Evolutionary conservation across 108 stramenopile genomes (phyloP), one percentile per base, ranked within the genome.

Genomic region (Nitzschia palea): DNA sequence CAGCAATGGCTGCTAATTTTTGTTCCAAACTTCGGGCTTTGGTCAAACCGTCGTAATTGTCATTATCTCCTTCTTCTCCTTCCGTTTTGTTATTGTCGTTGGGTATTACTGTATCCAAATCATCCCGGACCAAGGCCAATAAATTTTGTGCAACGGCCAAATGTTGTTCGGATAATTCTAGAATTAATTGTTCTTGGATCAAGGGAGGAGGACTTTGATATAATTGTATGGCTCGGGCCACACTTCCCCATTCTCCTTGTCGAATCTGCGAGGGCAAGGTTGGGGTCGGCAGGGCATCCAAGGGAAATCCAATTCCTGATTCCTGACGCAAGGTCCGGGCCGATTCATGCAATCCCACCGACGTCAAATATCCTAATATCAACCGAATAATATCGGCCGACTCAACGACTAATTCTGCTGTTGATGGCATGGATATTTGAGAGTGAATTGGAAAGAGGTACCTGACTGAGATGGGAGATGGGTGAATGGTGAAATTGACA

Each of bases 161-260:
- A 35, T 23, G 60, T 10, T 27, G 42, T 47, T 74, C 73, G 0
- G 65, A 65, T 65, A 74, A 48, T 67, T 74, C 73, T 42, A 74
- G 40, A 65, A 74, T 74, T 36, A 74, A 28, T 53, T 74, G 73
- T 44, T 74, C 73, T 10, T 44, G 14, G 12, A 74, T 50, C 10
- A 23, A 17, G 4, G 47, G 27, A 55, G 52, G 53, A 17, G 74
- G 40, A 6, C 74, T 51, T 53, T 87, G 80, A 35, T 81, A 55
- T 3, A 65, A 30, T 8, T 55, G 53, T 51, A 86, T 37, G 2
- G 71, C 51, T 47, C 68, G 59, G 35, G 87, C 44, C 6, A 85
- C 82, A 20, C 64, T 71, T 17, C 85, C 90, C 87, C 87, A 91
- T 48, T 85, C 68, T 30, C 90, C 90, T 42, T 54, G 65, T 18